These are phyloP conservation scores for Talaromyces rugulosus DNA, from an alignment of 2,329 filamentous ascomycete species.

Conservation along the genomic window DNA sequence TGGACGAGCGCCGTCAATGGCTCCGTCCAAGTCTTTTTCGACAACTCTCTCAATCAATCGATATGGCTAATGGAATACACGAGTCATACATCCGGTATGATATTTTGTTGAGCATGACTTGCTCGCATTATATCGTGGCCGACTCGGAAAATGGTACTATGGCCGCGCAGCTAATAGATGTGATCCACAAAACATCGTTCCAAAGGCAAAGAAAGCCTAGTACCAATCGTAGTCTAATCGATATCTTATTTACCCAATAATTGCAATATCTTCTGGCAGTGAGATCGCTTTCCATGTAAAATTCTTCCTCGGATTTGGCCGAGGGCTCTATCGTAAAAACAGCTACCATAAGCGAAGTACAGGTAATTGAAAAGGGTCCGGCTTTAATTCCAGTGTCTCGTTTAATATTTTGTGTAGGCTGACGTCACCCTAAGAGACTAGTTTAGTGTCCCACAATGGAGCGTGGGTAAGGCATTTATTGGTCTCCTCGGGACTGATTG, in stretches of 20 bases:
- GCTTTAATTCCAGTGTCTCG: too few relatives aligned
- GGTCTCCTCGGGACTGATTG: not conserved
- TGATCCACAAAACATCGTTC: not conserved
- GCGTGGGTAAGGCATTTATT: not conserved
- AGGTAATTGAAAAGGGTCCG: too few relatives aligned
- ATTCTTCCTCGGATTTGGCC: too few relatives aligned
- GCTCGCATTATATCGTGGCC: not conserved
- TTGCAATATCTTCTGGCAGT: too few relatives aligned
- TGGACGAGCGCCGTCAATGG: not conserved
- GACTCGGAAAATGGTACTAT: not conserved
- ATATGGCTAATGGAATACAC: not conserved
- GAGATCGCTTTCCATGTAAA: too few relatives aligned
- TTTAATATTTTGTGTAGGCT: too few relatives aligned
- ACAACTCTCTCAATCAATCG: not conserved
- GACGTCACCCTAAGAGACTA: too few relatives aligned
- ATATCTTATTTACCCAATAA: too few relatives aligned
- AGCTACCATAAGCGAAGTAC: too few relatives aligned
- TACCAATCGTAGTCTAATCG: not conserved
- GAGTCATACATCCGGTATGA: not conserved
- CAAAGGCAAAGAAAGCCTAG: not conserved
- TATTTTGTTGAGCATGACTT: not conserved
- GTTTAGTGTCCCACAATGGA: too few relatives aligned
- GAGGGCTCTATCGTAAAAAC: too few relatives aligned
- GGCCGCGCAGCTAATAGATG: not conserved
- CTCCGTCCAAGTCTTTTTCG: not conserved